phyloP scores from a whole-genome alignment of 1,139 yeast genomes.

The Debaryomyces sp. region DNA sequence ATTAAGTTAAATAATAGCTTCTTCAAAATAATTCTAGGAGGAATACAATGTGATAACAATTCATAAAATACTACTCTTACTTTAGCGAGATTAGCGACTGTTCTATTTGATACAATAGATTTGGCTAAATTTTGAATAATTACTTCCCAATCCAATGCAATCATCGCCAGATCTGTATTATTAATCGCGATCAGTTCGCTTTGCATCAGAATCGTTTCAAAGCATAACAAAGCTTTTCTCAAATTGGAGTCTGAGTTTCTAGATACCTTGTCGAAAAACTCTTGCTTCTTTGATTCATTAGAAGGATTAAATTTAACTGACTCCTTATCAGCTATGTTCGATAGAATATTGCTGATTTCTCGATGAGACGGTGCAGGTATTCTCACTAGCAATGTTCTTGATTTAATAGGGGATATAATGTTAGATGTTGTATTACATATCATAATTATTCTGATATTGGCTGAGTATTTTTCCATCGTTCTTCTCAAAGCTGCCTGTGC shows the following conservation, averaged over 20 bases:
- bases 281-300: conserved; percentile 36
- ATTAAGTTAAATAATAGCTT: conserved; percentile 64
- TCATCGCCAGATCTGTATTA: conserved; percentile 34
- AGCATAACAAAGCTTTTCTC: conserved; percentile 73
- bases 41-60: conserved; percentile 88
- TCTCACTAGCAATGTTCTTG: conserved; percentile 85
- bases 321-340: conserved; percentile 61
- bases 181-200: conserved; percentile 50
- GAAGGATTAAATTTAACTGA: conserved; percentile 42
- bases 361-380: conserved; percentile 75
- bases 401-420: conserved; percentile 90
- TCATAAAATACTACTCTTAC: conserved; percentile 81
- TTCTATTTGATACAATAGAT: conserved; percentile 59
- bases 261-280: conserved; percentile 57
- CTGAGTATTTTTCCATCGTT: conserved; percentile 96
- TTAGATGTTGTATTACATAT: conserved; percentile 89
- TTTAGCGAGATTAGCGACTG: conserved; percentile 73
- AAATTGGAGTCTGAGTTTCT: conserved; percentile 66
- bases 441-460: conserved; percentile 80
- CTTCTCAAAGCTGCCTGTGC: conserved; percentile 98
- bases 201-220: conserved; percentile 85
- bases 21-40: conserved; percentile 77
- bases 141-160: conserved; percentile 82
- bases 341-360: conserved; percentile 60
- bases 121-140: conserved; percentile 69